Base-by-base conservation (phyloP, 23 red algal genomes). In the Agarophyton chilense region DNA sequence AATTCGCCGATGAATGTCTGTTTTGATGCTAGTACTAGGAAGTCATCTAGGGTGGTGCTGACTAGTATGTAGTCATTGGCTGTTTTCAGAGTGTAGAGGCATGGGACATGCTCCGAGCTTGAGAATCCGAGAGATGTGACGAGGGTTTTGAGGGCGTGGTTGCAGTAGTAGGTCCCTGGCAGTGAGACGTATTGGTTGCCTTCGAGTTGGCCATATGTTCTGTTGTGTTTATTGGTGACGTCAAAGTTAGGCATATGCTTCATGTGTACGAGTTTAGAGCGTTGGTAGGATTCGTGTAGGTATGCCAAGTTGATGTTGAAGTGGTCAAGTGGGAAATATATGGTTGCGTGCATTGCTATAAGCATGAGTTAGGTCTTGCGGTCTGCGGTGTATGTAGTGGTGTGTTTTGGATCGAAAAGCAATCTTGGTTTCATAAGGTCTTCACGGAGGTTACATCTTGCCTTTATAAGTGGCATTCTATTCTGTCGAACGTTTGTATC, bases 381-480 rank as follows among this genome's bases (percentile, higher is more conserved):
- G n/a, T 53, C 47, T 28, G 76, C 76, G 26, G 50, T 80, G 46
- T 53, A 18, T 56, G 80, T 53, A 19, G 80, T 53, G 2, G 80
- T 68, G 41, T 84, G 54, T 8, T 10, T 67, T 19, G 56, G 80
- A 36, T 84, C 40, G 10, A 38, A 84, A 19, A 10, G 80, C 35
- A 70, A 21, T 2, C 57, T 10, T 45, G 56, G 56, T 41, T 49
- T 25, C 80, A 68, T 84, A 5, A 65, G 18, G 61, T 70, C 80
- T n/a, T 25, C 80, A 0, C 80, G 16, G 2, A 84, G 38, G 9
- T 52, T 45, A 34, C 55, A 84, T n/a, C 80, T 7, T 1, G 80
- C 56, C 28, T 42, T 67, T 26, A 56, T 84, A 18, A 2, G 17
- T 44, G 2, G 70, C 41, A 9, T 64, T 14, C 41, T 57, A 32